phyloP scores from a whole-genome alignment of 164 flowering plant genomes.

The Liriodendron chinense region DNA sequence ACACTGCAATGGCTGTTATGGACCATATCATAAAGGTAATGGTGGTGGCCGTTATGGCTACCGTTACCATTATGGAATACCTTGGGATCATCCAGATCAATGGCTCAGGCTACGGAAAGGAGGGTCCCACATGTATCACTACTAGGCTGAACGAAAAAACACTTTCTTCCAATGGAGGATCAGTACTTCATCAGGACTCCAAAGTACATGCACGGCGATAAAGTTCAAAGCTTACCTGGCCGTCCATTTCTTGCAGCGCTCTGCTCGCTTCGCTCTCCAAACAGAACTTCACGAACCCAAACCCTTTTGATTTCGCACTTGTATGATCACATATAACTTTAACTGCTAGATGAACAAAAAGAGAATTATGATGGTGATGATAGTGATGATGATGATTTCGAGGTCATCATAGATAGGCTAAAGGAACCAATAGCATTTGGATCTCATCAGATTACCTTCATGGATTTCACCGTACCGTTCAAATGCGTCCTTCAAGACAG shows the following conservation, averaged over 20 bases:
- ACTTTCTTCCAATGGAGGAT: background rate
- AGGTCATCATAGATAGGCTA: background rate
- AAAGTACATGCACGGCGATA: background rate
- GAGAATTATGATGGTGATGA: too few species aligned
- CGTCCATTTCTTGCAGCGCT: conserved; percentile 58
- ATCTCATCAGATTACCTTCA: conserved; percentile 37
- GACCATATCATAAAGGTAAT: background rate
- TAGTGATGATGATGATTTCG: background rate
- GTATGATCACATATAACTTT: conserved; percentile 40
- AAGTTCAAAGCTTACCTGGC: conserved; percentile 30
- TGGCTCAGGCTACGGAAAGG: background rate
- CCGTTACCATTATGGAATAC: background rate
- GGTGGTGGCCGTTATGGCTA: too few species aligned
- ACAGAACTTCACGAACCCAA: conserved; percentile 57
- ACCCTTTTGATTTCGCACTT: conserved; percentile 56
- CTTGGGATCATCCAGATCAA: background rate
- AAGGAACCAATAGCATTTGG: background rate
- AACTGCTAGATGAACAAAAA: conserved; percentile 27
- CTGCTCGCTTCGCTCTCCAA: conserved; percentile 37
- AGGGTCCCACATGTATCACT: background rate
- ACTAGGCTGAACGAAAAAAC: background rate
- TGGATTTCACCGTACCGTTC: conserved; percentile 44
- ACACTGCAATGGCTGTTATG: too few species aligned
- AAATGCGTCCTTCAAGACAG: conserved; percentile 50
- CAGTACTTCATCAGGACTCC: background rate